Conservation (phyloP, 371 early-diverging fungal species). For the Polyrhizophydium stewartii region DNA sequence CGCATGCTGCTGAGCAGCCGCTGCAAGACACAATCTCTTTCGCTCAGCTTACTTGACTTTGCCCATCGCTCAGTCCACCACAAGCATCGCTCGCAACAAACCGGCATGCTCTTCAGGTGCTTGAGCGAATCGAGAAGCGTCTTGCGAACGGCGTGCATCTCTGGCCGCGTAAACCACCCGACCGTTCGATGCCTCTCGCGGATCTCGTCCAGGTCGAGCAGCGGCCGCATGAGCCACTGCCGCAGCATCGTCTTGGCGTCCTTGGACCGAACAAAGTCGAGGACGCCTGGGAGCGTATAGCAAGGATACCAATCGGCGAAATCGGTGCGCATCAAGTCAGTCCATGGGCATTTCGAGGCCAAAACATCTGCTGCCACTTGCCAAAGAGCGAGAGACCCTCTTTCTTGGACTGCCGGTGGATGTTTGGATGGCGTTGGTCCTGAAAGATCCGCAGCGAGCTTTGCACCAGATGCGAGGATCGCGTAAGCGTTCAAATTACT, state of each 20-base stretch:
- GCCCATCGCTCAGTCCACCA: too few species aligned
- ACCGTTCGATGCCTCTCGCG: conserved; percentile 53
- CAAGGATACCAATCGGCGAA: neutral
- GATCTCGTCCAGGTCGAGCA: conserved; percentile 39
- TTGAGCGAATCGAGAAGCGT: conserved; percentile 41
- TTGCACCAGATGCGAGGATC: conserved; percentile 8
- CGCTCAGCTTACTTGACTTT: too few species aligned
- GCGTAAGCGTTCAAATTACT: neutral
- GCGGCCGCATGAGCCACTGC: conserved; percentile 66
- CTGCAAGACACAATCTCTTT: too few species aligned
- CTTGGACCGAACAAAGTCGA: conserved; percentile 58
- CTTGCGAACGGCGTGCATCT: conserved; percentile 25
- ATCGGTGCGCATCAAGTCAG: neutral
- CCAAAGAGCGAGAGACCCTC: conserved; percentile 69
- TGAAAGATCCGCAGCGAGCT: conserved; percentile 69
- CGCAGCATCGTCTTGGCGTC: conserved; percentile 50
- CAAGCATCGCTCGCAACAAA: too few species aligned
- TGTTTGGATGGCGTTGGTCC: conserved; percentile 61
- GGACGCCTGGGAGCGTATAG: conserved; percentile 40
- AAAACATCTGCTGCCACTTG: conserved; percentile 14
- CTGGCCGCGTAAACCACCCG: conserved; percentile 40
- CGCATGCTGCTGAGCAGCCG: conserved; percentile 46
- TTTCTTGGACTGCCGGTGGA: conserved; percentile 50
- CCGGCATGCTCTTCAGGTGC: conserved; percentile 61
- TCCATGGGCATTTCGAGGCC: neutral